Evolutionary conservation across 306 rosid species (phyloP).

Genomic region (Lotus japonicus): DNA sequence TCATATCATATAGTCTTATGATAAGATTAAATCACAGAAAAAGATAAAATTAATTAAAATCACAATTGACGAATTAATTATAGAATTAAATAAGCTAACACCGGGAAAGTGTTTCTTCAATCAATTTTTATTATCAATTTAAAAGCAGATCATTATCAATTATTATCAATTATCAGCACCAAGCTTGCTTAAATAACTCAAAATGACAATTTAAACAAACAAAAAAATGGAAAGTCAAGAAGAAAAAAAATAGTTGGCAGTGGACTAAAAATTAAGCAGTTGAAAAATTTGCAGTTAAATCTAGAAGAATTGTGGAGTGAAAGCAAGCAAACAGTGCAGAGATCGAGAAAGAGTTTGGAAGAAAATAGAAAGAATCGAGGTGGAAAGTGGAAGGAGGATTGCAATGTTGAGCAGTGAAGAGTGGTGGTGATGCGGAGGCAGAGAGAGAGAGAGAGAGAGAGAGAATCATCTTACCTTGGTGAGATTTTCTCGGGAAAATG

Average conservation of each 20-base stretch:
- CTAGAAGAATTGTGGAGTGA: neutral
- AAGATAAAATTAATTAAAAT: neutral
- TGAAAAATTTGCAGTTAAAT: neutral
- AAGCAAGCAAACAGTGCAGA: slow-evolving; percentile 16
- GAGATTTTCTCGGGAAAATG: slow-evolving; percentile 36
- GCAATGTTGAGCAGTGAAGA: slow-evolving; percentile 6
- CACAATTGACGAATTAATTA: neutral
- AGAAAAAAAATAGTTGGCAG: neutral
- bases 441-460: neutral
- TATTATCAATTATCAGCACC: too few species aligned
- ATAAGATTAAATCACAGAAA: neutral
- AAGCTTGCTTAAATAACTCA: neutral
- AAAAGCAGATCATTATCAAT: slow-evolving; percentile 1
- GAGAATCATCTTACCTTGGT: slow-evolving; percentile 31
- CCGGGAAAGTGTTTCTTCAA: neutral
- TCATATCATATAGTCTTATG: too few species aligned
- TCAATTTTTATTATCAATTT: neutral
- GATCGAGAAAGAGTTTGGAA: slow-evolving; percentile 36
- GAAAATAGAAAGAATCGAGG: neutral
- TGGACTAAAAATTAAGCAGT: neutral
- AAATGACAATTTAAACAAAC: neutral
- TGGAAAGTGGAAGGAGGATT: neutral
- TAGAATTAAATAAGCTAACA: neutral
- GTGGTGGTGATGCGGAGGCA: neutral
- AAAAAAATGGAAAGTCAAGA: neutral